Evolutionary conservation across 352 stramenopile species (phyloP).

Genomic region (Phytopythium litorale): DNA sequence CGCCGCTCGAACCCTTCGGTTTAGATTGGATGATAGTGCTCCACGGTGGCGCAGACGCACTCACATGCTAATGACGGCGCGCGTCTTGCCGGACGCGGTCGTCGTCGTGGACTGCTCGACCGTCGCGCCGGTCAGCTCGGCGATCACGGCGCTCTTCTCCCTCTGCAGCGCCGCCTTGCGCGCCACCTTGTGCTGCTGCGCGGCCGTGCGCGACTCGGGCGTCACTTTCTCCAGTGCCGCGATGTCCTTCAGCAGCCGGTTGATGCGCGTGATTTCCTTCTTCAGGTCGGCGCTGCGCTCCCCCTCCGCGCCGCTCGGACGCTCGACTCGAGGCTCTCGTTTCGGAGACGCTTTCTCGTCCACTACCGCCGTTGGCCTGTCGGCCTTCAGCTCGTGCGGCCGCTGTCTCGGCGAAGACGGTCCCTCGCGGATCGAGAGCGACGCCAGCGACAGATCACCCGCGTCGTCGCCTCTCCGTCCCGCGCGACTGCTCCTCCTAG

Average conservation of each 20-base stretch:
- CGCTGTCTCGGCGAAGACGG: neutral
- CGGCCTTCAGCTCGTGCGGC: constrained; percentile 6
- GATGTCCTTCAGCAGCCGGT: constrained; percentile 37
- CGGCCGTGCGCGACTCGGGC: constrained; percentile 19
- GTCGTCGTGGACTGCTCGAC: constrained; percentile 32
- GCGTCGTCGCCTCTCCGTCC: neutral
- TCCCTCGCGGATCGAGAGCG: neutral
- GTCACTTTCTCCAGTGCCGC: constrained; percentile 16
- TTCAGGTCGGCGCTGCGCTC: constrained; percentile 12
- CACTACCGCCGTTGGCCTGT: neutral
- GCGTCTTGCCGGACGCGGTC: neutral
- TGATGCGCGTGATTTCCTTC: constrained; percentile 40
- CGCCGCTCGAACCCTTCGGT: neutral
- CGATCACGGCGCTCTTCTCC: constrained; percentile 34
- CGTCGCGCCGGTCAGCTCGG: constrained; percentile 37
- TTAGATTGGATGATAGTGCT: neutral
- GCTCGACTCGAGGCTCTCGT: neutral
- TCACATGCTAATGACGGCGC: constrained; percentile 2
- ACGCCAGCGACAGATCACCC: constrained; percentile 1
- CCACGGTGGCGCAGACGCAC: neutral
- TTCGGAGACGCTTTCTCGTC: too few relatives aligned
- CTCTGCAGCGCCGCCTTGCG: constrained; percentile 32
- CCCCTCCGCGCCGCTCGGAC: neutral
- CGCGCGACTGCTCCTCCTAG: neutral
- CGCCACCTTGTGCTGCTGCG: constrained; percentile 28